A percentile compares a stretch with the other conserved stretches of the same genome.
phyloP scores from a whole-genome alignment of 2,329 filamentous ascomycete species.

The Macroventuria anomochaeta region DNA sequence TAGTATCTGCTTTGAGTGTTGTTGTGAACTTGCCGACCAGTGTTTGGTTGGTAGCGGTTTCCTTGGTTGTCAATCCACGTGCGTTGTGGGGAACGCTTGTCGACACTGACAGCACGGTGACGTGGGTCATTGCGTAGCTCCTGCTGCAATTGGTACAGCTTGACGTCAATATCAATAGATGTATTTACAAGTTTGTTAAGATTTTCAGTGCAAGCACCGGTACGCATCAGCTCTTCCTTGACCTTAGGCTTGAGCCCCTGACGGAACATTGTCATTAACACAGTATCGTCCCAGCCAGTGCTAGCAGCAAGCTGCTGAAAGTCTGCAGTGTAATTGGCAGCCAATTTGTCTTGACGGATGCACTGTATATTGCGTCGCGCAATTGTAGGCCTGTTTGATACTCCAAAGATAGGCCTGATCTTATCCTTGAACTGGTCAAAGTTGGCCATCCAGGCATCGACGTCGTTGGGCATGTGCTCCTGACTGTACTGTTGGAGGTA shows the following conservation, averaged over 20 bases:
- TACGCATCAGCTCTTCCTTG: not conserved
- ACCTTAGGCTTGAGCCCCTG: not conserved
- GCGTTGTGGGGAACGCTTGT: not conserved
- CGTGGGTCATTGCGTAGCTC: not conserved
- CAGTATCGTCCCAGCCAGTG: not conserved
- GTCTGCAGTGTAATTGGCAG: not conserved
- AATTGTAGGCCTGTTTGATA: not conserved
- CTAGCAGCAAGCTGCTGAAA: not conserved
- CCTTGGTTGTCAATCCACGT: not conserved
- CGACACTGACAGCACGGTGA: too few relatives aligned
- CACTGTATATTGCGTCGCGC: not conserved
- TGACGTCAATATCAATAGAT: not conserved
- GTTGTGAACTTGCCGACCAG: not conserved
- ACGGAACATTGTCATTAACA: not conserved
- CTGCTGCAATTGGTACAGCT: not conserved
- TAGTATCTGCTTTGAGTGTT: not conserved
- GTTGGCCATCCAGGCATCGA: not conserved
- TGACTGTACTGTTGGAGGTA: not conserved
- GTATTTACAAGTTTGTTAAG: not conserved
- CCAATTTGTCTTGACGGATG: not conserved
- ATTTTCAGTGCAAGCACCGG: not conserved
- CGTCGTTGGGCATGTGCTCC: not conserved
- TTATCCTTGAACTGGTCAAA: not conserved
- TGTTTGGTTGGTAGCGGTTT: not conserved
- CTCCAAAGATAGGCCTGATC: not conserved